Evolutionary conservation across 2,329 filamentous ascomycete genomes (phyloP).

Genomic region (Neonectria coccinea): DNA sequence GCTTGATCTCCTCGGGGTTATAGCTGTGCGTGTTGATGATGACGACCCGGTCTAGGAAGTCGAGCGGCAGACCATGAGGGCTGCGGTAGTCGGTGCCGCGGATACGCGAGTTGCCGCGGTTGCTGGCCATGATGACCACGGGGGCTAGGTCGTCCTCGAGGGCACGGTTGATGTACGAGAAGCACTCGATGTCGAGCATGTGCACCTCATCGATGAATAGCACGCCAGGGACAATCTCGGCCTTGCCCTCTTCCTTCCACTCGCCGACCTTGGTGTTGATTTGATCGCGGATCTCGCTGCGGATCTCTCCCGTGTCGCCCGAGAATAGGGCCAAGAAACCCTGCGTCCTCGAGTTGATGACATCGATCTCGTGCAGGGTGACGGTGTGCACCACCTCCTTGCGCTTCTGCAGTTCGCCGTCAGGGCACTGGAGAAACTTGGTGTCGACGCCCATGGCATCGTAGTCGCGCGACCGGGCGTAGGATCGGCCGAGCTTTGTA

Average conservation of each 20-base stretch:
- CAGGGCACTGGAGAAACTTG: conserved; percentile 97
- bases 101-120: conserved; percentile 90
- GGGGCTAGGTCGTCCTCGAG: conserved; percentile 94
- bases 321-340: conserved; percentile 98
- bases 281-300: conserved; percentile 96
- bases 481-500: conserved; percentile 94
- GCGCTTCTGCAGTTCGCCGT: conserved; percentile 96
- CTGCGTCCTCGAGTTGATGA: conserved; percentile 99
- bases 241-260: conserved; percentile 99
- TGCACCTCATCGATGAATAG: conserved; percentile 99
- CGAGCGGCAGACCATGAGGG: conserved; percentile 92
- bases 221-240: conserved; percentile 96
- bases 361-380: conserved; percentile 96
- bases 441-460: conserved; percentile 99
- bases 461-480: conserved; percentile 95
- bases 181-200: conserved; percentile 99
- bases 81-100: conserved; percentile 93
- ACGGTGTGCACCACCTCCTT: conserved; percentile 98
- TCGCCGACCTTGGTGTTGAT: conserved; percentile 99
- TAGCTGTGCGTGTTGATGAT: conserved; percentile 96
- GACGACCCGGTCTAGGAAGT: conserved; percentile 95
- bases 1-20: conserved; percentile 83
- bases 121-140: conserved; percentile 99
- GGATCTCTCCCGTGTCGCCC: conserved; percentile 96
- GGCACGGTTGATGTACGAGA: conserved; percentile 97